These are phyloP conservation scores for Harringtonia lauricola DNA, from an alignment of 2,329 filamentous ascomycete genomes.

Conservation along the genomic window DNA sequence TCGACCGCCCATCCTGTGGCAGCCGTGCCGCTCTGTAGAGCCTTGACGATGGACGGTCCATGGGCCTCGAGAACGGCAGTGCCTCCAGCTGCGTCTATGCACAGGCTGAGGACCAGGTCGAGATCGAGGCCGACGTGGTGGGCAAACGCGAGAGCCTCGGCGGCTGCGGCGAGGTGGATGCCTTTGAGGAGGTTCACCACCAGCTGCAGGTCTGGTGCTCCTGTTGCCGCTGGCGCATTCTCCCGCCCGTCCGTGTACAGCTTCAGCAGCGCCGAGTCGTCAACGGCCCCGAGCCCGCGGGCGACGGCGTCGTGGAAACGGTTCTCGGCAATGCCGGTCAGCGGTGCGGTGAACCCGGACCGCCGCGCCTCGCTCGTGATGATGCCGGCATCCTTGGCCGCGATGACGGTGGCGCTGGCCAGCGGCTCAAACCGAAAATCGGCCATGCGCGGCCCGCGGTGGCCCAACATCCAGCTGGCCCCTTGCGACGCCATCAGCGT, in stretches of 20 bases:
- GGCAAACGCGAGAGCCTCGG: slow-evolving; percentile 31
- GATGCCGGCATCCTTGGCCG: slow-evolving; percentile 52
- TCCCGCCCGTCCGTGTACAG: slow-evolving; percentile 29
- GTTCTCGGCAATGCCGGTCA: slow-evolving; percentile 54
- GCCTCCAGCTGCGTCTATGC: slow-evolving; percentile 32
- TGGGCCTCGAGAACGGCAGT: slow-evolving; percentile 25
- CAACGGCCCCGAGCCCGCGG: slow-evolving; percentile 38
- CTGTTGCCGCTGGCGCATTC: slow-evolving; percentile 6
- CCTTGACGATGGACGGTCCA: slow-evolving; percentile 27
- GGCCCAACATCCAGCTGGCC: slow-evolving; percentile 53
- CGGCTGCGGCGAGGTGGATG: slow-evolving; percentile 31
- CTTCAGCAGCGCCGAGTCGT: slow-evolving; percentile 31
- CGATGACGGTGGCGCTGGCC: slow-evolving; percentile 48
- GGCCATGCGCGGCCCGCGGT: slow-evolving; percentile 44
- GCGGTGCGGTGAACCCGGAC: slow-evolving; percentile 45
- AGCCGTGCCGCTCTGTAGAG: slow-evolving; percentile 17
- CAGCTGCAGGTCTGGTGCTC: slow-evolving; percentile 10
- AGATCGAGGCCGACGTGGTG: slow-evolving; percentile 29
- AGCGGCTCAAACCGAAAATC: slow-evolving; percentile 37
- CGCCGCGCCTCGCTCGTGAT: slow-evolving; percentile 55
- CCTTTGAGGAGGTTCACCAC: slow-evolving; percentile 29
- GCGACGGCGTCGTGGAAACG: slow-evolving; percentile 49
- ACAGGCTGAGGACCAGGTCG: slow-evolving; percentile 32
- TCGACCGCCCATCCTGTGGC: slow-evolving; percentile 11
- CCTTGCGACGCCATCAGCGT: slow-evolving; percentile 34